Conservation (phyloP, 345 rosid genomes). For the Syzygium grande region DNA sequence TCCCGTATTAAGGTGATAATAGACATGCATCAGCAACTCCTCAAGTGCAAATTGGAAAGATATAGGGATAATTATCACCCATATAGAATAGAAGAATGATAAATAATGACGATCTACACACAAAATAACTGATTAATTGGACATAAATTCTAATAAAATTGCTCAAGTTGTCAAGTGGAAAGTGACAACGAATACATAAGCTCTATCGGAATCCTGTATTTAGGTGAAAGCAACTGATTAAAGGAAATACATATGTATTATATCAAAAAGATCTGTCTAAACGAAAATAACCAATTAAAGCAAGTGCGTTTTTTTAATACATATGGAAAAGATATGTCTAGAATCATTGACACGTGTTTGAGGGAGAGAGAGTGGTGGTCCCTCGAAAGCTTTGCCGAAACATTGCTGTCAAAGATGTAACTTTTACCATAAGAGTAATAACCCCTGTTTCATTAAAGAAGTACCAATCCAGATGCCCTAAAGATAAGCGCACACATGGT, state of each 20-base stretch:
- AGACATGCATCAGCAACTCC: not conserved
- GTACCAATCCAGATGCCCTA: not conserved
- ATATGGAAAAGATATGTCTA: not conserved
- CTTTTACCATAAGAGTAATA: not conserved
- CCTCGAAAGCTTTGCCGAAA: not conserved
- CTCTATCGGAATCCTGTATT: not conserved
- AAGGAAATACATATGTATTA: not conserved
- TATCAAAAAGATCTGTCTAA: not conserved
- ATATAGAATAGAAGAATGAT: not conserved
- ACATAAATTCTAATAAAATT: not conserved
- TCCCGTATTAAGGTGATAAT: not conserved
- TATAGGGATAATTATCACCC: not conserved
- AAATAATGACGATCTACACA: not conserved
- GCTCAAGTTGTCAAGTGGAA: not conserved
- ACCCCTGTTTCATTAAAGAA: not conserved
- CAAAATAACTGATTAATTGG: not conserved
- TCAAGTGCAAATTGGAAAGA: not conserved
- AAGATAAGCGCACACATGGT: conserved; percentile 45
- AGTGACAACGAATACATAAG: not conserved
- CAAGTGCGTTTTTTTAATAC: not conserved
- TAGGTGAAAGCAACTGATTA: not conserved
- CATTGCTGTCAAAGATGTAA: not conserved
- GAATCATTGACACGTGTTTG: not conserved
- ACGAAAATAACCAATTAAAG: not conserved
- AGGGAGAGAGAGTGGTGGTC: not conserved